Evolutionary conservation across 73 alveolate genomes (phyloP).

Genomic region (Paramecium tetraurelia): DNA sequence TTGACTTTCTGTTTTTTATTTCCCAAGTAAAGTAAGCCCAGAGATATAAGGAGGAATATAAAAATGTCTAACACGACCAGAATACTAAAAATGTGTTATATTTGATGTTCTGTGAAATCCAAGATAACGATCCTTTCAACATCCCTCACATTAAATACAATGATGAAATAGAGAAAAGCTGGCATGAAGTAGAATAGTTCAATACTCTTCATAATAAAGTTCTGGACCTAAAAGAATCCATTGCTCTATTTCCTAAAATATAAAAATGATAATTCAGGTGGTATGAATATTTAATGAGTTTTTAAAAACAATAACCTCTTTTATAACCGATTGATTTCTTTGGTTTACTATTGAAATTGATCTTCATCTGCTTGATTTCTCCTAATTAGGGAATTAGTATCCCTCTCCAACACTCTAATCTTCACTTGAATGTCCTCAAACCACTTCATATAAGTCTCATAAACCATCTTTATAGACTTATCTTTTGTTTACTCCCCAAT

Average conservation of each 20-base stretch:
- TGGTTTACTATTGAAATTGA: not conserved
- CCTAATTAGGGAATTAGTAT: not conserved
- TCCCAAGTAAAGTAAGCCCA: not conserved
- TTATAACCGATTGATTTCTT: not conserved
- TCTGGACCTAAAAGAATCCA: conserved; percentile 10
- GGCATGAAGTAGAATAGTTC: not conserved
- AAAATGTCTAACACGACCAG: not conserved
- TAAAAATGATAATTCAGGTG: conserved; percentile 20
- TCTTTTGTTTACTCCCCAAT: conserved; percentile 26
- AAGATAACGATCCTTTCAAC: not conserved
- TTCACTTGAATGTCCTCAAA: not conserved
- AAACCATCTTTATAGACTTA: not conserved
- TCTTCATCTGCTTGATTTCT: not conserved
- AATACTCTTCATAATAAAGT: not conserved
- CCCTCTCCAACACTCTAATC: not conserved
- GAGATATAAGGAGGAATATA: not conserved
- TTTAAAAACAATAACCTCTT: not conserved
- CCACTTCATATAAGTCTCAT: not conserved
- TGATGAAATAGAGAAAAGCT: not conserved
- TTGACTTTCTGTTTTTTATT: not conserved
- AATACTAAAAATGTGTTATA: not conserved
- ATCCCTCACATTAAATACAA: not conserved
- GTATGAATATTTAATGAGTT: not conserved
- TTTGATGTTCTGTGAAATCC: not conserved
- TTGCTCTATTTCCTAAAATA: not conserved